Evolutionary conservation across 148 eudicot genomes (phyloP).

Genomic region (Rhododendron henanense): DNA sequence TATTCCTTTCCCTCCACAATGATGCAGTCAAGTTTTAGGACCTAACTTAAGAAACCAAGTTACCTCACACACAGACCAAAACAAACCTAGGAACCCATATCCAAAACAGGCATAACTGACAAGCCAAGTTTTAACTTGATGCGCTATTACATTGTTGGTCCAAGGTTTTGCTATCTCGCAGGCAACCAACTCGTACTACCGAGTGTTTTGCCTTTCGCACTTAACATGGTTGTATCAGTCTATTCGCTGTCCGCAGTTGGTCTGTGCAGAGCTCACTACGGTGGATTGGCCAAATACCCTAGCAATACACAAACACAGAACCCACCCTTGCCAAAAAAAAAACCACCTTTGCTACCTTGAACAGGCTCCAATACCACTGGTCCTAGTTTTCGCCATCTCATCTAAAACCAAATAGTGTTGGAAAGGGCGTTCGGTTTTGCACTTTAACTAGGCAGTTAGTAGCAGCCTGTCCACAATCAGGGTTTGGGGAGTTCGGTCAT

Average conservation of each 20-base stretch:
- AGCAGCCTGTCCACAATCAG: not conserved
- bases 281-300: not conserved
- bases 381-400: not conserved
- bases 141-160: not conserved
- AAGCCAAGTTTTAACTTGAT: not conserved
- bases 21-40: not conserved
- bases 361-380: not conserved
- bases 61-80: not conserved
- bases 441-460: not conserved
- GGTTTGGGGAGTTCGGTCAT: not conserved
- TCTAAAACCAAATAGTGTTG: not conserved
- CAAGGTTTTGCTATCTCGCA: not conserved
- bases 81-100: not conserved
- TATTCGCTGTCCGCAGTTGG: not conserved
- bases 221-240: not conserved
- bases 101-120: not conserved
- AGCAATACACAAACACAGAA: not conserved
- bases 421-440: not conserved
- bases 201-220: not conserved
- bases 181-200: not conserved
- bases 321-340: not conserved
- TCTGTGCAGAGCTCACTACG: not conserved
- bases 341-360: not conserved
- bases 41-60: not conserved
- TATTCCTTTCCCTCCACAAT: constrained; percentile 1